Evolutionary conservation across 192 early-diverging fungal species (phyloP).

Genomic region (Chytriomyces confervae): DNA sequence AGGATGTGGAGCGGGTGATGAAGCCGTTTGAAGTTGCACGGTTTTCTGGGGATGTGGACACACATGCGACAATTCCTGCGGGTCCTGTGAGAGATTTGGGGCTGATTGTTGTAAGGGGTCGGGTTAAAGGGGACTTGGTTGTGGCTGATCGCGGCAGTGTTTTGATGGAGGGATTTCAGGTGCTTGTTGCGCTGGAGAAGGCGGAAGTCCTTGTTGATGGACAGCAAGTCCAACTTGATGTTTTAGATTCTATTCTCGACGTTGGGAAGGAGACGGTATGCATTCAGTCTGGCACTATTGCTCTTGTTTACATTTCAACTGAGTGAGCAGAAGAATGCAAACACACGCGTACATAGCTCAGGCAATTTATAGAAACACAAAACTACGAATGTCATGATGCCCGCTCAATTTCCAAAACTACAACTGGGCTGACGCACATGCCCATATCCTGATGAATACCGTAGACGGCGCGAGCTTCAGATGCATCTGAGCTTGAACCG

Average conservation of each 20-base stretch:
- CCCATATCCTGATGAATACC: slow-evolving; percentile 36
- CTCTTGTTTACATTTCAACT: no score
- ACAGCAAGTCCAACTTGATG: no score
- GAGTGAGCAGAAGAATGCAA: no score
- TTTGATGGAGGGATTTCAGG: no score
- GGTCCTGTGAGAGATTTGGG: background rate
- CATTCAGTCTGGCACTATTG: no score
- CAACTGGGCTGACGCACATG: slow-evolving; percentile 34
- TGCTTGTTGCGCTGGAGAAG: no score
- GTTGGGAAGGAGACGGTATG: no score
- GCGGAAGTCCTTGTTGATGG: no score
- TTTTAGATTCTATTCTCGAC: no score
- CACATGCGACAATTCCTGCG: background rate
- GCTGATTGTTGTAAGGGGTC: background rate
- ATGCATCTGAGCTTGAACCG: slow-evolving; percentile 19
- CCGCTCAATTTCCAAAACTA: slow-evolving; percentile 26
- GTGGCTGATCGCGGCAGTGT: background rate
- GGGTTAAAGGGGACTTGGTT: background rate
- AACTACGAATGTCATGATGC: background rate
- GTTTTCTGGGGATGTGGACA: background rate
- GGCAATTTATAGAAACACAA: background rate
- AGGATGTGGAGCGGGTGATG: background rate
- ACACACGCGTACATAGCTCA: no score
- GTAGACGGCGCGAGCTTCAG: slow-evolving; percentile 25
- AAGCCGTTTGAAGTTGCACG: background rate